phyloP scores from a whole-genome alignment of 306 rosid genomes.

The Datisca glomerata region DNA sequence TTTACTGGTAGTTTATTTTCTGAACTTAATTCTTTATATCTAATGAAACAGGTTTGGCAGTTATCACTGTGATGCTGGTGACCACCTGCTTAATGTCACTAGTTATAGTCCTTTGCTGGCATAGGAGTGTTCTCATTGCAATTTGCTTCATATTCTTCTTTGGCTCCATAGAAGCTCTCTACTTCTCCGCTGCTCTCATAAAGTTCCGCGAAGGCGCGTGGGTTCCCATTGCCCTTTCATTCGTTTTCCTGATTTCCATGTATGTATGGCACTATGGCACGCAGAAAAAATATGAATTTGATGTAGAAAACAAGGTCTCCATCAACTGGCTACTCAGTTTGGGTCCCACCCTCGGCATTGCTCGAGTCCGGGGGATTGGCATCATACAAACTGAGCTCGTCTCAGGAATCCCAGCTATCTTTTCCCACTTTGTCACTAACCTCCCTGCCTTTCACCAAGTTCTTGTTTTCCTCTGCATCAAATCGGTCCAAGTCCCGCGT shows the following conservation, averaged over 20 bases:
- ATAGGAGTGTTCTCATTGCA: constrained; percentile 45
- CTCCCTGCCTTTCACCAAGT: constrained; percentile 94
- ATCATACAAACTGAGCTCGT: constrained; percentile 76
- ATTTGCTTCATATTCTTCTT: constrained; percentile 53
- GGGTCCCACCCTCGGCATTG: constrained; percentile 76
- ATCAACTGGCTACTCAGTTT: constrained; percentile 69
- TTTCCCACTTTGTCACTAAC: constrained; percentile 90
- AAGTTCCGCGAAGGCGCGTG: constrained; percentile 92
- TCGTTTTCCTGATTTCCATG: constrained; percentile 41
- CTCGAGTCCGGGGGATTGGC: constrained; percentile 79
- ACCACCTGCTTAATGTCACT: constrained; percentile 96
- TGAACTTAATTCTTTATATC: too few species aligned
- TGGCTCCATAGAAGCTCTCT: constrained; percentile 74
- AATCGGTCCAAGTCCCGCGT: constrained; percentile 71
- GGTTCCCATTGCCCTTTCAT: constrained; percentile 63
- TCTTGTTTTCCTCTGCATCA: constrained; percentile 90
- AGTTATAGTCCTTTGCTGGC: constrained; percentile 84
- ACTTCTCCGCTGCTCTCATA: constrained; percentile 83
- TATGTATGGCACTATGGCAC: constrained; percentile 91
- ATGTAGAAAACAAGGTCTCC: constrained; percentile 85
- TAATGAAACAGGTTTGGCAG: constrained; percentile 92
- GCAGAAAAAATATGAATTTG: constrained; percentile 62
- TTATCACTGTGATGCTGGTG: constrained; percentile 92
- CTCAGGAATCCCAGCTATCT: constrained; percentile 80
- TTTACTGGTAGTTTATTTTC: too few species aligned